phyloP scores from a whole-genome alignment of 1,139 yeast species.

The Yamadazyma kanchanaburiensis region DNA sequence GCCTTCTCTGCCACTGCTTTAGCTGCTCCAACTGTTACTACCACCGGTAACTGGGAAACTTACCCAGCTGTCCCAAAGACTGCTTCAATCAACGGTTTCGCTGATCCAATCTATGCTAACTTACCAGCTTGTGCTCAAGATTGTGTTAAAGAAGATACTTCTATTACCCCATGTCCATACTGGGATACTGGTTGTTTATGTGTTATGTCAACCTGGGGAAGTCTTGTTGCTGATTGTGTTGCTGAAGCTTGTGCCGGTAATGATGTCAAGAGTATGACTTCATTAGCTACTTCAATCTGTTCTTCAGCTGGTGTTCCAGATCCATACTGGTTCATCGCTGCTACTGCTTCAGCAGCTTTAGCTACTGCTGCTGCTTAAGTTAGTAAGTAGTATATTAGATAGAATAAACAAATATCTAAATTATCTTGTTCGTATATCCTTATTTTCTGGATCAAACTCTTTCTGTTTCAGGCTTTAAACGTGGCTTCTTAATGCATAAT shows the following conservation, averaged over 20 bases:
- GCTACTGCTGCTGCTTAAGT: constrained; percentile 23
- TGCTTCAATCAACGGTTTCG: constrained; percentile 49
- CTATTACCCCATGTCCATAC: constrained; percentile 43
- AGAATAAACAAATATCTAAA: not conserved
- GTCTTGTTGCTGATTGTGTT: constrained; percentile 27
- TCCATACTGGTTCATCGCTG: constrained; percentile 20
- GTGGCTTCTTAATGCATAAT: not conserved
- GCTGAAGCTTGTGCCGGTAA: constrained; percentile 26
- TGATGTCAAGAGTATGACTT: constrained; percentile 22
- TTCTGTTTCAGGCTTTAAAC: no score
- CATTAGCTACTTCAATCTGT: constrained; percentile 23
- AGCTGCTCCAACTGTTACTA: constrained; percentile 7
- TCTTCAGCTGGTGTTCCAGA: constrained; percentile 21
- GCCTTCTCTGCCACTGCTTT: constrained; percentile 8
- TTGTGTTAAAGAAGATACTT: constrained; percentile 34
- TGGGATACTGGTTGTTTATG: constrained; percentile 40
- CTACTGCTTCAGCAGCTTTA: constrained; percentile 29
- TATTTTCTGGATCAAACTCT: no score
- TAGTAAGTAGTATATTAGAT: not conserved
- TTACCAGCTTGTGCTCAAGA: constrained; percentile 43
- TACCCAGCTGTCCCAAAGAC: constrained; percentile 48
- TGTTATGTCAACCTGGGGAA: constrained; percentile 29
- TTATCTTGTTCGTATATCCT: no score
- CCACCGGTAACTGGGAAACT: constrained; percentile 19
- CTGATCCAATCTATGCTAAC: constrained; percentile 37